Conservation (phyloP, 2,329 filamentous ascomycete genomes). For the Epichloe hybrida region DNA sequence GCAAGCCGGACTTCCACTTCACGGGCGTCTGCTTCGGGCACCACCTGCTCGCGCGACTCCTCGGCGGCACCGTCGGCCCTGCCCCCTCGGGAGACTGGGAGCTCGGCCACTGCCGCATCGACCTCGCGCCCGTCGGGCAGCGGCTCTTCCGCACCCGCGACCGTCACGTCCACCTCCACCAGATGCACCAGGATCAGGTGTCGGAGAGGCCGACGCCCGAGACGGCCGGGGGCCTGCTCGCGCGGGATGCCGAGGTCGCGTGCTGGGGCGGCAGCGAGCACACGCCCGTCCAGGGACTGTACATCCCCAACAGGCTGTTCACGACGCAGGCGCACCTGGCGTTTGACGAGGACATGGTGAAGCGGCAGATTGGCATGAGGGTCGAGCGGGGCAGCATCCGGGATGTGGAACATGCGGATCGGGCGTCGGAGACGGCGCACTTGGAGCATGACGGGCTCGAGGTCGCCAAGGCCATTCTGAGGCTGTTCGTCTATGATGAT, state of each 20-base stretch:
- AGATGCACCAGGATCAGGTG: constrained; percentile 42
- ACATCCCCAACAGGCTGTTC: constrained; percentile 33
- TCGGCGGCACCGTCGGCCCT: constrained; percentile 53
- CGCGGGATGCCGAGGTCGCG: constrained; percentile 27
- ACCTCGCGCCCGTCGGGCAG: constrained; percentile 51
- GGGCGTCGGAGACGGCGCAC: too few relatives aligned
- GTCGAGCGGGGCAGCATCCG: constrained; percentile 49
- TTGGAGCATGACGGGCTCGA: too few relatives aligned
- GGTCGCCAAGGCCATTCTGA: constrained; percentile 13
- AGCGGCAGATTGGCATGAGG: constrained; percentile 46
- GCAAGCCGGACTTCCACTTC: constrained; percentile 39
- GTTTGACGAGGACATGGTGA: constrained; percentile 56
- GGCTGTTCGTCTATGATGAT: constrained; percentile 37
- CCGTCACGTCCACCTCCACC: not conserved
- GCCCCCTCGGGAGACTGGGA: constrained; percentile 59
- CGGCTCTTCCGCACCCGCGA: constrained; percentile 28
- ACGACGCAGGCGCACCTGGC: constrained; percentile 56
- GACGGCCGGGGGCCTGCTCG: constrained; percentile 27
- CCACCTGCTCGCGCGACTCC: constrained; percentile 59
- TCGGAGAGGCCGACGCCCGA: constrained; percentile 43
- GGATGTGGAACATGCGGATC: not conserved
- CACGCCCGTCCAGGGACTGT: constrained; percentile 64
- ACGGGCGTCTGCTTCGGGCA: constrained; percentile 75
- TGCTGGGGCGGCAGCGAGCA: constrained; percentile 48
- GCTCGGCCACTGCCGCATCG: constrained; percentile 50